phyloP scores from a whole-genome alignment of 2,329 filamentous ascomycete species.

The Trichoderma lentiforme region DNA sequence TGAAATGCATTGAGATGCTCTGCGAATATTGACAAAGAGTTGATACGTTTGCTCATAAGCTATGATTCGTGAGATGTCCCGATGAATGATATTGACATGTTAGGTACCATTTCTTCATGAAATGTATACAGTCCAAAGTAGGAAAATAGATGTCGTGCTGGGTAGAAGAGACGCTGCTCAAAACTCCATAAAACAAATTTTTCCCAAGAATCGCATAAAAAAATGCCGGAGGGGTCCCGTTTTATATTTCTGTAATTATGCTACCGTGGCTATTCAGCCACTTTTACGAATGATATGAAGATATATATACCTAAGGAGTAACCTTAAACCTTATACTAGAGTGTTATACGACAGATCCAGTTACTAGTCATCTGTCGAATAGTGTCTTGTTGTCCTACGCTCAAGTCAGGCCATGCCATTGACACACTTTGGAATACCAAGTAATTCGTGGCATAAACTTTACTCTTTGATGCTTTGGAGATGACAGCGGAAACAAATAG shows the following conservation, averaged over 20 bases:
- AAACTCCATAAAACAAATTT: neutral
- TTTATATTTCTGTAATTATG: too few species aligned
- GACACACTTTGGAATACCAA: too few species aligned
- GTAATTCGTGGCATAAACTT: neutral
- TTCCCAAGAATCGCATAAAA: neutral
- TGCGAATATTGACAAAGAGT: neutral
- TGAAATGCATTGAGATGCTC: neutral
- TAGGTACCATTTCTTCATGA: neutral
- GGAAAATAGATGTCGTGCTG: neutral
- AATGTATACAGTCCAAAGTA: rapidly evolving
- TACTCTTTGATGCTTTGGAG: neutral
- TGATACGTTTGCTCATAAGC: neutral
- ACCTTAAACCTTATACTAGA: neutral
- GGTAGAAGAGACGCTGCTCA: neutral
- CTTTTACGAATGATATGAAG: too few species aligned
- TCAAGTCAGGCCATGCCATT: neutral
- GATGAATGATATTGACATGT: neutral
- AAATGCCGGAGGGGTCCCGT: too few species aligned
- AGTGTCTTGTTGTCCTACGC: neutral
- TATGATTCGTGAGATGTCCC: neutral
- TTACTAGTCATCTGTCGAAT: neutral
- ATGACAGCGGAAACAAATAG: neutral
- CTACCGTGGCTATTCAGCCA: too few species aligned
- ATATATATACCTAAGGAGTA: neutral
- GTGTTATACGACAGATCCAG: neutral